Evolutionary conservation across 2,329 filamentous ascomycete genomes (phyloP).

Genomic region (Incumbomyces delicatus): DNA sequence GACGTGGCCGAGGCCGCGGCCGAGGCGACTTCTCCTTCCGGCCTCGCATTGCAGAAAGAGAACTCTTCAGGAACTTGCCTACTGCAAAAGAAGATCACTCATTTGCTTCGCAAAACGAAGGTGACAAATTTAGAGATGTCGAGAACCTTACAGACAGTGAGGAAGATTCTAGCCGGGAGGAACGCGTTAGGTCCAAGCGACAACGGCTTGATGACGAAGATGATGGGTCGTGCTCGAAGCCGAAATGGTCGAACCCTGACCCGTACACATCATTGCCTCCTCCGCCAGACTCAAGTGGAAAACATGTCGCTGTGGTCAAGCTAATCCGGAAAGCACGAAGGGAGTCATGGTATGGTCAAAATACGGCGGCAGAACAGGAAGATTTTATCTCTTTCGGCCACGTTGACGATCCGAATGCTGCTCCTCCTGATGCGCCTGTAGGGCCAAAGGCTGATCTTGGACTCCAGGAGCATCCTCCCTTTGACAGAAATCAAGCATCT

Average conservation of each 20-base stretch:
- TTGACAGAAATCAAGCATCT: background rate
- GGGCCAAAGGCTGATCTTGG: slow-evolving; percentile 22
- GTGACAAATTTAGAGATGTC: slow-evolving; percentile 21
- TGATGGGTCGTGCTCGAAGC: slow-evolving; percentile 28
- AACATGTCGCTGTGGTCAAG: slow-evolving; percentile 80
- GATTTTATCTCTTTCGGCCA: slow-evolving; percentile 86
- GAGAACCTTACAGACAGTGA: slow-evolving; percentile 36
- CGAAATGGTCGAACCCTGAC: slow-evolving; percentile 93
- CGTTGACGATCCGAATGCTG: slow-evolving; percentile 24
- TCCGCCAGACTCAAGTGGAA: slow-evolving; percentile 59
- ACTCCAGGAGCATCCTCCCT: background rate
- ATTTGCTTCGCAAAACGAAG: background rate
- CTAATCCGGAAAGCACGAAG: slow-evolving; percentile 83
- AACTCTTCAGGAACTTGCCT: slow-evolving; percentile 3
- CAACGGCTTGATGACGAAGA: slow-evolving; percentile 27
- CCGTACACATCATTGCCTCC: slow-evolving; percentile 83
- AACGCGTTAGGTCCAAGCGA: slow-evolving; percentile 28
- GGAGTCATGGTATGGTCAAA: slow-evolving; percentile 31
- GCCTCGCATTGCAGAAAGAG: slow-evolving; percentile 7
- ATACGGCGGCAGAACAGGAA: slow-evolving; percentile 43
- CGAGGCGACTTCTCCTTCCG: slow-evolving; percentile 7
- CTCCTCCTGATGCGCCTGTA: slow-evolving; percentile 30
- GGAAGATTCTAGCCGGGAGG: slow-evolving; percentile 29
- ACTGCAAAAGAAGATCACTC: background rate
- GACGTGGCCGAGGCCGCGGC: background rate